Evolutionary conservation across 148 eudicot genomes (phyloP).

Genomic region (Rhododendron molle): DNA sequence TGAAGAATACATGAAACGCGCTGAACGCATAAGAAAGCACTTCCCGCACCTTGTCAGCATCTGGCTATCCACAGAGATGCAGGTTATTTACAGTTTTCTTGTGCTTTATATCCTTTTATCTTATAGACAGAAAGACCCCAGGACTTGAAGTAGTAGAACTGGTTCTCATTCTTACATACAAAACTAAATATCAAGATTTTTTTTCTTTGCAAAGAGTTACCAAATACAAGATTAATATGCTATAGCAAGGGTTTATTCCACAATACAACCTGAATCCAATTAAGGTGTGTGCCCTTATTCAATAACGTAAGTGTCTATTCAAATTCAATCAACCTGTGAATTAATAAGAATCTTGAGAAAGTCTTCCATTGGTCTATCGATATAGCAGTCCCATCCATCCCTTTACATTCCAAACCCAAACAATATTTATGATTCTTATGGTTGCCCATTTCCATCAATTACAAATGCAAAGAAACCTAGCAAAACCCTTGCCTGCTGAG

Average conservation of each 20-base stretch:
- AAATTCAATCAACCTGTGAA: neutral
- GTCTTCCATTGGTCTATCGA: too few relatives aligned
- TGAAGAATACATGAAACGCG: slow-evolving; percentile 73
- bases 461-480: too few relatives aligned
- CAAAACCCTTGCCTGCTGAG: too few relatives aligned
- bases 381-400: too few relatives aligned
- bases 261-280: neutral
- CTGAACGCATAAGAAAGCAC: slow-evolving; percentile 47
- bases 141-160: neutral
- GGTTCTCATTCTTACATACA: neutral
- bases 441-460: too few relatives aligned
- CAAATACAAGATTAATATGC: neutral
- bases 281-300: neutral
- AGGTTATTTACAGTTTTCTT: slow-evolving; percentile 22
- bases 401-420: too few relatives aligned
- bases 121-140: neutral
- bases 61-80: slow-evolving; percentile 98
- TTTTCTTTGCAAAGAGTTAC: neutral
- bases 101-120: neutral
- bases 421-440: too few relatives aligned
- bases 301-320: neutral
- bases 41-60: slow-evolving; percentile 68
- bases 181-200: neutral
- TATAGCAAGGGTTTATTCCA: neutral
- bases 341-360: too few relatives aligned